Evolutionary conservation across 768 basidiomycete genomes (phyloP).

Genomic region (Clathrus columnatus): DNA sequence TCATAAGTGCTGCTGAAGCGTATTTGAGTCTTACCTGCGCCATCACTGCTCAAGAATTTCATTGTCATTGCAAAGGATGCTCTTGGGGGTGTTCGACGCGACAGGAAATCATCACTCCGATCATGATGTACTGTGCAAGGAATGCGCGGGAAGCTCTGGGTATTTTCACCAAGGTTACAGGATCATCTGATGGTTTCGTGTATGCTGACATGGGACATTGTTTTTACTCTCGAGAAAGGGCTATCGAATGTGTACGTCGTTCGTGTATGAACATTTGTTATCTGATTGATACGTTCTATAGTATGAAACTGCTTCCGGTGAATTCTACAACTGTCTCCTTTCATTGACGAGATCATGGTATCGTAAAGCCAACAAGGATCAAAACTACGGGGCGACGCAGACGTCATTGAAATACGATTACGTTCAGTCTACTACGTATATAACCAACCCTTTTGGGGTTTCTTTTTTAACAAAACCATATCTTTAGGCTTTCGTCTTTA

Average conservation of each 20-base stretch:
- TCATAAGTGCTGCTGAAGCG: constrained; percentile 78
- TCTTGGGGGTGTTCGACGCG: constrained; percentile 57
- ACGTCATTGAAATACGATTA: constrained; percentile 76
- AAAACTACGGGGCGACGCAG: constrained; percentile 71
- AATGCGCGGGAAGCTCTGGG: constrained; percentile 83
- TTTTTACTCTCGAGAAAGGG: constrained; percentile 82
- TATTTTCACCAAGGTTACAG: constrained; percentile 84
- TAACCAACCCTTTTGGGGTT: not conserved
- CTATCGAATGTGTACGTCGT: constrained; percentile 79
- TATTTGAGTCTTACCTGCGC: constrained; percentile 88
- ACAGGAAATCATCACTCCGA: constrained; percentile 45
- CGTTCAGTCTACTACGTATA: constrained; percentile 64
- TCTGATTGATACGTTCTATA: constrained; percentile 22
- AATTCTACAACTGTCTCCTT: constrained; percentile 65
- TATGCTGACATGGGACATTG: constrained; percentile 97
- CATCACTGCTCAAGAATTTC: constrained; percentile 90
- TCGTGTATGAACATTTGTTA: not conserved
- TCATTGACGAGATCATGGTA: constrained; percentile 93
- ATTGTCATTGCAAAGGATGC: constrained; percentile 92
- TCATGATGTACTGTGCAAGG: constrained; percentile 48
- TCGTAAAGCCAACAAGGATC: constrained; percentile 85
- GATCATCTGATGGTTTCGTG: constrained; percentile 75
- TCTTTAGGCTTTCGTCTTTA: constrained; percentile 71
- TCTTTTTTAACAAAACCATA: constrained; percentile 6
- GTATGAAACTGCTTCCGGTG: constrained; percentile 88